Conservation (phyloP, 2,329 filamentous ascomycete species). For the Zasmidium citrigriseum region DNA sequence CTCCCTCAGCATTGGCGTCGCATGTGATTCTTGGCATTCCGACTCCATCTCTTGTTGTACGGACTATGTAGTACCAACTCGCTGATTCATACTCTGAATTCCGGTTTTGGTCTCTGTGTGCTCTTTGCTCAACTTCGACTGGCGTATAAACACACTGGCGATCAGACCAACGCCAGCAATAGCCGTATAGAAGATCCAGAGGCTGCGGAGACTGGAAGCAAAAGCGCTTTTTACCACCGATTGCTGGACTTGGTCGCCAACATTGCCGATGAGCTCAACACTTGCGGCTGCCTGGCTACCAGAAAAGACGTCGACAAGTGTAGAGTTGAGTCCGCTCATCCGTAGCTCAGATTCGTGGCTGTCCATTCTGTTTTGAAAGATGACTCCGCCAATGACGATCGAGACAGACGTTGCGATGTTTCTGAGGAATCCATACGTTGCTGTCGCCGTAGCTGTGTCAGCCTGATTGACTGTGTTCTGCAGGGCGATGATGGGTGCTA, state of each 20-base stretch:
- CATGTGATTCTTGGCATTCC: too few species aligned
- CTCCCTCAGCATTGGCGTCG: too few species aligned
- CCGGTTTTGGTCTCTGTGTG: constrained; percentile 57
- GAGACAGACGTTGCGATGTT: constrained; percentile 48
- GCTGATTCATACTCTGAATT: constrained; percentile 12
- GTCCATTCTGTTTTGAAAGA: constrained; percentile 42
- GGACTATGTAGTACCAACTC: too few species aligned
- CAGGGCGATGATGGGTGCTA: constrained; percentile 58
- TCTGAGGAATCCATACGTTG: constrained; percentile 52
- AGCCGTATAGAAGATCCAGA: constrained; percentile 52
- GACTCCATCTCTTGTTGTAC: too few species aligned
- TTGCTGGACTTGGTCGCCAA: constrained; percentile 31
- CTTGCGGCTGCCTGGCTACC: constrained; percentile 25
- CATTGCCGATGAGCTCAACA: not conserved
- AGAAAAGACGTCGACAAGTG: constrained; percentile 50
- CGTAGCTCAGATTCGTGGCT: not conserved
- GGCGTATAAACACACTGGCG: constrained; percentile 48
- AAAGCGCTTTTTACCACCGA: constrained; percentile 23
- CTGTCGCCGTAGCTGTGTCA: constrained; percentile 54
- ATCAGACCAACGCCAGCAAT: constrained; percentile 45
- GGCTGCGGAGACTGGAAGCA: constrained; percentile 23
- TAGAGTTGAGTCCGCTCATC: constrained; percentile 53
- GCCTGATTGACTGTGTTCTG: constrained; percentile 50
- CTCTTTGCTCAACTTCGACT: constrained; percentile 48
- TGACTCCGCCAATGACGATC: constrained; percentile 52